Evolutionary conservation across 768 basidiomycete genomes (phyloP).

Genomic region (Chalciporus pseudorubinellus): DNA sequence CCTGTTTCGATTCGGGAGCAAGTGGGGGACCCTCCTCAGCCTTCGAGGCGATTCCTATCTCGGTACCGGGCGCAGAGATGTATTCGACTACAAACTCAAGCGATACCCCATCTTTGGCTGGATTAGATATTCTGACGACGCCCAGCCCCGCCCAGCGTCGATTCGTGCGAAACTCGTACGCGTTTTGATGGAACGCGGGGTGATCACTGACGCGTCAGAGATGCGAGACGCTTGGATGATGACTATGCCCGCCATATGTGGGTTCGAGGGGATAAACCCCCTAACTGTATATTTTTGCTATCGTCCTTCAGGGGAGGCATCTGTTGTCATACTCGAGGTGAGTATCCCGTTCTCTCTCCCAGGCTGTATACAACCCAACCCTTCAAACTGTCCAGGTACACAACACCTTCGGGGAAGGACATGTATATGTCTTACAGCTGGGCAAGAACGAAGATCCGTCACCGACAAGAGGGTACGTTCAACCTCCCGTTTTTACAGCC

Average conservation of each 20-base stretch:
- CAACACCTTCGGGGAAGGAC: constrained; percentile 72
- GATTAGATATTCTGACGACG: too few relatives aligned
- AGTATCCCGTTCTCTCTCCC: background rate
- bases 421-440: constrained; percentile 53
- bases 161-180: constrained; percentile 43
- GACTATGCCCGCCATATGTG: constrained; percentile 69
- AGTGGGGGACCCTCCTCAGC: constrained; percentile 44
- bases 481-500: background rate
- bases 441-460: constrained; percentile 43
- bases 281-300: constrained; percentile 70
- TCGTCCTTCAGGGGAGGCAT: constrained; percentile 26
- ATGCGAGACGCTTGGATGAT: constrained; percentile 65
- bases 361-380: background rate
- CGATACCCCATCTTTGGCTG: too few relatives aligned
- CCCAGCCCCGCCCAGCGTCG: too few relatives aligned
- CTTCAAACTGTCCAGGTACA: constrained; percentile 45
- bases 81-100: background rate
- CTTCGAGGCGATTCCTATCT: constrained; percentile 48
- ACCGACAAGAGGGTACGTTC: constrained; percentile 33
- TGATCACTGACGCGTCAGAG: constrained; percentile 9
- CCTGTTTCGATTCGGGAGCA: constrained; percentile 54
- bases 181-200: constrained; percentile 31
- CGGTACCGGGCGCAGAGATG: constrained; percentile 21
- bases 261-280: constrained; percentile 70
- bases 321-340: constrained; percentile 58